Percentiles rank a stretch among this genome's conserved stretches.
These are phyloP conservation scores for Cystobasidium pallidum DNA, from an alignment of 1,284 basidiomycete species.

Conservation along the genomic window DNA sequence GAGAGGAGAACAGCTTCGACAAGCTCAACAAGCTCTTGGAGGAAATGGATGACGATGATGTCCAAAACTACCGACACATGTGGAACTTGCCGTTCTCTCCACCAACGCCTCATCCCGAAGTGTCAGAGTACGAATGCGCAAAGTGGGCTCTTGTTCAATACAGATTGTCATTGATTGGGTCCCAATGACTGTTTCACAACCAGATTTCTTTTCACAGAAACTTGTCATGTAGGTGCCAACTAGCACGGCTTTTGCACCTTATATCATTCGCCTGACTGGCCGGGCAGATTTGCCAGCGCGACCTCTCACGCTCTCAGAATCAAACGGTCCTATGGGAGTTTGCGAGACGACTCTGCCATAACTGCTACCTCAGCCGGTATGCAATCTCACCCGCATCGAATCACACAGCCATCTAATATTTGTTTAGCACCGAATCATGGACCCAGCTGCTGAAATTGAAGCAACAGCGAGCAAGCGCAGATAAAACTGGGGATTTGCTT, in stretches of 20 bases:
- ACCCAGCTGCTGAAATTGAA: background rate
- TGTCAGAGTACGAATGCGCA: background rate
- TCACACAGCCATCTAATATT: background rate
- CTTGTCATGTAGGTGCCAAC: conserved; percentile 2
- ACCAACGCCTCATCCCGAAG: background rate
- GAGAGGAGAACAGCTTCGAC: background rate
- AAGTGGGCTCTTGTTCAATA: background rate
- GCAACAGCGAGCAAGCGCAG: background rate
- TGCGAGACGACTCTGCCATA: background rate
- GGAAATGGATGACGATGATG: background rate
- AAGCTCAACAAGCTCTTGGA: background rate
- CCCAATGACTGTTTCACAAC: background rate
- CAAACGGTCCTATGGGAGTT: background rate
- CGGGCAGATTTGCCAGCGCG: background rate
- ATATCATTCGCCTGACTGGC: background rate
- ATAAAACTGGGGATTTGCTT: background rate
- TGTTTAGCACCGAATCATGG: background rate
- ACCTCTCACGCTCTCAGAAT: background rate
- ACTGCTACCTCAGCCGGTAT: background rate
- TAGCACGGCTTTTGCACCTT: background rate
- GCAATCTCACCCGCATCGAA: background rate
- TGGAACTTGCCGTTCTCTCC: background rate
- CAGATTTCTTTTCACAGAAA: conserved; percentile 4
- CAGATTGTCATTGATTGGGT: too few relatives aligned
- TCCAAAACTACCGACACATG: background rate